Percentiles rank a stretch among this genome's conserved stretches.
These are phyloP conservation scores for Metschnikowia borealis DNA, from an alignment of 805 yeast genomes.

Conservation along the genomic window DNA sequence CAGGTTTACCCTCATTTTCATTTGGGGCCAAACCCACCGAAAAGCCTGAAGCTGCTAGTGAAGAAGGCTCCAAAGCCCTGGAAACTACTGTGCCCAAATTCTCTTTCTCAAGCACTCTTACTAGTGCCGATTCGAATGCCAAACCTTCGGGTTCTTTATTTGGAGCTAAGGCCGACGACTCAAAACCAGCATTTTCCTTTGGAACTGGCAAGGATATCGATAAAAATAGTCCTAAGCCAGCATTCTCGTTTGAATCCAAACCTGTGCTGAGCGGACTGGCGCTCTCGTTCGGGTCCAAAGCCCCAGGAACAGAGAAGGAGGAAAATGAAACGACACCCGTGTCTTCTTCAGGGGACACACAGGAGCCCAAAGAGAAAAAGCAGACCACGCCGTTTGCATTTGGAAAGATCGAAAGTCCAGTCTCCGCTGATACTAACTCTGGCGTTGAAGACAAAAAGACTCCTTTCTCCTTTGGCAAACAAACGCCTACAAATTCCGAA, in stretches of 20 bases:
- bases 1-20: background rate
- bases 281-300: background rate
- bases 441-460: background rate
- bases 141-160: background rate
- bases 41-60: background rate
- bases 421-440: background rate
- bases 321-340: background rate
- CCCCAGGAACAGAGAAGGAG: background rate
- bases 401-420: slow-evolving; percentile 12
- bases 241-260: slow-evolving; percentile 15
- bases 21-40: background rate
- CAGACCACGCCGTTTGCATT: slow-evolving; percentile 10
- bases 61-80: background rate
- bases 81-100: background rate
- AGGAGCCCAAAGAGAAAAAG: background rate
- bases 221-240: slow-evolving; percentile 5
- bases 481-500: background rate
- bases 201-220: background rate
- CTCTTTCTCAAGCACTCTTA: background rate
- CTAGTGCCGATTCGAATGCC: background rate
- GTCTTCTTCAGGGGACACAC: background rate
- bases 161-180: background rate
- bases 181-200: slow-evolving; percentile 4
- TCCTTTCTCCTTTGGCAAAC: slow-evolving; percentile 4
- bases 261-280: slow-evolving; percentile 1